Evolutionary conservation across 352 stramenopile genomes (phyloP).

Genomic region (Globisporangium mamillatum): DNA sequence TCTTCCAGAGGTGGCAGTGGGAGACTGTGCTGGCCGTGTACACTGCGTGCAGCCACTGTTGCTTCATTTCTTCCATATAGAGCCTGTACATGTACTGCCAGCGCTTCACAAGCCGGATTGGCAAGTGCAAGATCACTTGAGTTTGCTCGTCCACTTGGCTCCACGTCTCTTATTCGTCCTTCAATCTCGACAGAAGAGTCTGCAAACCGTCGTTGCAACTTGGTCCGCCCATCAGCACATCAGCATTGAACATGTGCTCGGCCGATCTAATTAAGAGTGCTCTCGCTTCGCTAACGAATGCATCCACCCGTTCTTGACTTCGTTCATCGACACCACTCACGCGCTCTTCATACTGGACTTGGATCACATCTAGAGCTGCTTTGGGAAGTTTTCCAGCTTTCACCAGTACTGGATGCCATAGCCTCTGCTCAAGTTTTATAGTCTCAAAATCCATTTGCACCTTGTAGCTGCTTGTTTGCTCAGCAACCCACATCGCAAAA

Average conservation of each 20-base stretch:
- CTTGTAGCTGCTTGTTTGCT: conserved; percentile 24
- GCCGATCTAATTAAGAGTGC: not conserved
- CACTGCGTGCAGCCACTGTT: conserved; percentile 19
- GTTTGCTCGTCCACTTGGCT: not conserved
- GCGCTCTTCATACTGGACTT: not conserved
- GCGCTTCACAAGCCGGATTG: not conserved
- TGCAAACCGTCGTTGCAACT: not conserved
- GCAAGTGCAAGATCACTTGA: conserved; percentile 6
- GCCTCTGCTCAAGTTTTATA: not conserved
- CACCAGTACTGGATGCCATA: conserved; percentile 14
- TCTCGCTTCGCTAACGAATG: not conserved
- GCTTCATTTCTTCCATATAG: conserved; percentile 15
- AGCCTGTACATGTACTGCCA: conserved; percentile 7
- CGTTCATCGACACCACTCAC: not conserved
- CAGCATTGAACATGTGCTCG: conserved; percentile 13
- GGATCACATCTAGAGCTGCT: not conserved
- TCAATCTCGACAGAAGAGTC: conserved; percentile 15
- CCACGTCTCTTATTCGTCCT: conserved; percentile 8
- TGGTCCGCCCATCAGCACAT: conserved; percentile 22
- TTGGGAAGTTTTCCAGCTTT: not conserved
- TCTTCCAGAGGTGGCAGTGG: not conserved
- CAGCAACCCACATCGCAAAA: conserved; percentile 22
- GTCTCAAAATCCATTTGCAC: conserved; percentile 10
- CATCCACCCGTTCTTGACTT: not conserved
- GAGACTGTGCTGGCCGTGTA: not conserved